These are phyloP conservation scores for Chiua sp. DNA, from an alignment of 1,284 basidiomycete genomes.

Conservation along the genomic window DNA sequence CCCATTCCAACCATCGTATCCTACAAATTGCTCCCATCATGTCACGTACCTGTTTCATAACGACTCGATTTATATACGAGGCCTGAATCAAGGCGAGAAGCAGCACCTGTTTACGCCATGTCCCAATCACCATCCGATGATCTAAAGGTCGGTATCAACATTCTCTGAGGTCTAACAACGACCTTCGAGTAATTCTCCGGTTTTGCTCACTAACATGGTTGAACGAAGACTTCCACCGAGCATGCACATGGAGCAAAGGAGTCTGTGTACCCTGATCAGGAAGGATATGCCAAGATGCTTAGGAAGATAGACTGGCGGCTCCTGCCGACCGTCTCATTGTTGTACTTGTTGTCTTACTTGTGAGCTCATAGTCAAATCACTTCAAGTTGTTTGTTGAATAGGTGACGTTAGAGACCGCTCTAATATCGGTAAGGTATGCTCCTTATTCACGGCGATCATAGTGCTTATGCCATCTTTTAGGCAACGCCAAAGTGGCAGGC, in stretches of 20 bases:
- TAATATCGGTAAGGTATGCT: constrained; percentile 35
- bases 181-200: too few species aligned
- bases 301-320: constrained; percentile 53
- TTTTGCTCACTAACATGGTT: neutral
- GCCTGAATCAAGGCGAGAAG: neutral
- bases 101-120: neutral
- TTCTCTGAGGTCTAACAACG: too few species aligned
- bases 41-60: neutral
- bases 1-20: neutral
- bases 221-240: neutral
- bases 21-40: neutral
- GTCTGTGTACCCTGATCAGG: constrained; percentile 18
- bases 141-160: neutral
- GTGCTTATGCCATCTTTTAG: constrained; percentile 1
- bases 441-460: neutral
- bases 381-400: neutral
- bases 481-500: constrained; percentile 37
- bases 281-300: constrained; percentile 40
- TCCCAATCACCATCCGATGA: neutral
- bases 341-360: constrained; percentile 61
- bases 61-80: neutral
- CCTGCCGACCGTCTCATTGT: constrained; percentile 51
- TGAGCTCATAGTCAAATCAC: constrained; percentile 31
- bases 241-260: neutral
- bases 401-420: constrained; percentile 31